Base-by-base conservation (phyloP, 305 asterid species). In the Fraxinus velutina region DNA sequence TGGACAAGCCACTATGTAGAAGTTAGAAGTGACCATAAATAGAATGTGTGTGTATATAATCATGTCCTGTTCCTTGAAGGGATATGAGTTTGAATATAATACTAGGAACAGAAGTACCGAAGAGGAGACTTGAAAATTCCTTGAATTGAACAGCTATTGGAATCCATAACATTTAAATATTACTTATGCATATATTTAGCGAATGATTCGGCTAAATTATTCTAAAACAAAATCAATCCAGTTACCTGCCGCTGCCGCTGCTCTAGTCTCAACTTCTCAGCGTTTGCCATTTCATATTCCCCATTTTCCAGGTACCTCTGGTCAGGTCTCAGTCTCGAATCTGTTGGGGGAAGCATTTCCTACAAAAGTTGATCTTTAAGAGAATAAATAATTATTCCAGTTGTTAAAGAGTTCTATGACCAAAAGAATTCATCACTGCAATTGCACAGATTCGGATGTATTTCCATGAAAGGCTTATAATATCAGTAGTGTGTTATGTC, bases 281-380 rank as follows among this genome's bases (percentile, higher is more conserved):
- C 88, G 64, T 91, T 91, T 79, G 95, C 95, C 86, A 79, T 85
- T 84, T 90, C 92, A 64, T 88, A 88, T 68, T 90, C 89, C 78
- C 93, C 93, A 33, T 91, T 91, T 83, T 91, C 95, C 86, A 91
- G 87, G 84, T 84, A 86, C 77, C 93, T 84, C 81, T 90, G 95
- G 81, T 91, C 95, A 21, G 95, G 95, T 76, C 95, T 91, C 37
- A 86, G 86, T 75, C 94, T 90, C 24, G 94, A 91, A 88, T 91
- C 94, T 19, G 94, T 91, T 10, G 94, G 95, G 33, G 92, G 95
- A 24, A 91, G 82, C 84, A 84, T 89, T 72, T 89, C 91, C 93
- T 89, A 87, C 77, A 80, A 79, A 33, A 42, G 2, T 66, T 19
- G 30, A 60, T 19, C 36, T 36, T 3, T 76, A 4, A 12, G 60